Base-by-base conservation (phyloP, 352 stramenopile species). In the Peronosclerospora sorghi region DNA sequence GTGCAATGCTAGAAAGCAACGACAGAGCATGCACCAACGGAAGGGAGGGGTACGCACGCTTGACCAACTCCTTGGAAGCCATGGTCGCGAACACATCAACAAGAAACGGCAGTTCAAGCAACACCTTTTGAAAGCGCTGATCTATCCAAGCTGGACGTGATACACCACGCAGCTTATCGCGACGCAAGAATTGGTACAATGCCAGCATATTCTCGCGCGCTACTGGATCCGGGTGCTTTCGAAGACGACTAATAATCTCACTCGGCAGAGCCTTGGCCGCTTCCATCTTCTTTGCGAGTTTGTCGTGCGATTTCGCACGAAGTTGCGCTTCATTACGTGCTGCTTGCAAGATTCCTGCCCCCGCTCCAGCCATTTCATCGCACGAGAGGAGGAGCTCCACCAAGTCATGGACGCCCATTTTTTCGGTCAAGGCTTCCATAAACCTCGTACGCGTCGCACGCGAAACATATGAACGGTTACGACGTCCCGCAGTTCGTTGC, bases 231-330 rank as follows among this genome's bases (percentile, higher is more conserved):
- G 65, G 53, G 41, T 87, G 73, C 52, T 90, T 90, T 61, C 83
- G 84, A 51, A 90, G 85, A 23, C 77, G 77, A 6, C 51, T 56
- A 10, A 85, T 54, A 18, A 77, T 60, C 39, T 86, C 74, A 9
- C 41, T 45, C 0, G 77, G 74, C 14, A 90, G 53, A 14, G 59
- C 73, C 32, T 78, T 84, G 3, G 67, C 73, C 1, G 56, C 63
- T 32, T 87, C 77, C 68, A 87, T 87, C 53, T 83, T 87, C 55
- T 87, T 90, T 8, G 83, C 51, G 4, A 90, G 44, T 48, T 90
- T 90, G 42, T 85, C 73, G 44, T 86, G 74, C 1, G 73, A 68
- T 40, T 83, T 84, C 1, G 60, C 35, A 36, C 74, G 73, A 24
- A 79, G 60, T 27, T 71, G 58, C 6, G 65, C 68, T 14, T 83